Evolutionary conservation across 306 rosid genomes (phyloP).

Genomic region (Benincasa hispida): DNA sequence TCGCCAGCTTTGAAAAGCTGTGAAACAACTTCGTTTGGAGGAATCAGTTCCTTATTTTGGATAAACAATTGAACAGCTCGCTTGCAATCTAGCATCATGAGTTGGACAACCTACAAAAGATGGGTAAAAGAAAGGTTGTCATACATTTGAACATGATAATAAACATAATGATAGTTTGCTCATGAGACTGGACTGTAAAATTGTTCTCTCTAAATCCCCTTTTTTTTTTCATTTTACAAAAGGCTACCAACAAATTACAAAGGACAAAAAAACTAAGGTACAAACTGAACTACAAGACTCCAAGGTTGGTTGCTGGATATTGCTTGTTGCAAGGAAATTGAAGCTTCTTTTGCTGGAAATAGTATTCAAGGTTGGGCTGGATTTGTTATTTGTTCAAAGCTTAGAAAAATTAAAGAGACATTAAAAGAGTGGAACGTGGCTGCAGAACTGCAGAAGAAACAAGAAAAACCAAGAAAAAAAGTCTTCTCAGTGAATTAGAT

Average conservation of each 20-base stretch:
- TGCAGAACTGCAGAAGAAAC: too few species aligned
- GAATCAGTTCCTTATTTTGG: conserved; percentile 56
- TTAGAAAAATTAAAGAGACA: too few species aligned
- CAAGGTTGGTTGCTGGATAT: too few species aligned
- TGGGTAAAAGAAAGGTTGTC: neutral
- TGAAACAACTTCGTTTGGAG: conserved; percentile 68
- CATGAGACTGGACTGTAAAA: neutral
- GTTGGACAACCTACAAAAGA: conserved; percentile 60
- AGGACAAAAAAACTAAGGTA: neutral
- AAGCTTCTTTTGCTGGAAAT: too few species aligned
- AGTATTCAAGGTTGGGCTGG: too few species aligned
- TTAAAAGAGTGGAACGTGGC: too few species aligned
- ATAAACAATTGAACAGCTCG: conserved; percentile 70
- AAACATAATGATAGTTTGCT: neutral
- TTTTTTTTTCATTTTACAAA: neutral
- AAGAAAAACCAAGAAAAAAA: too few species aligned
- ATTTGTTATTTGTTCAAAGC: too few species aligned
- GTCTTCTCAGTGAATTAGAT: too few species aligned
- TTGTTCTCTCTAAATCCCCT: neutral
- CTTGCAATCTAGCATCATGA: conserved; percentile 91
- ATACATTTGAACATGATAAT: conserved; percentile 10
- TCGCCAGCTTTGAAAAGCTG: conserved; percentile 50
- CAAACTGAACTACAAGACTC: neutral
- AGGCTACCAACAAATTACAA: neutral
- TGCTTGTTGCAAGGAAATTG: too few species aligned